A percentile compares a stretch with the other conserved stretches of the same genome.
Conservation (phyloP, 371 early-diverging fungal genomes). For the Choanephora cucurbitarum region DNA sequence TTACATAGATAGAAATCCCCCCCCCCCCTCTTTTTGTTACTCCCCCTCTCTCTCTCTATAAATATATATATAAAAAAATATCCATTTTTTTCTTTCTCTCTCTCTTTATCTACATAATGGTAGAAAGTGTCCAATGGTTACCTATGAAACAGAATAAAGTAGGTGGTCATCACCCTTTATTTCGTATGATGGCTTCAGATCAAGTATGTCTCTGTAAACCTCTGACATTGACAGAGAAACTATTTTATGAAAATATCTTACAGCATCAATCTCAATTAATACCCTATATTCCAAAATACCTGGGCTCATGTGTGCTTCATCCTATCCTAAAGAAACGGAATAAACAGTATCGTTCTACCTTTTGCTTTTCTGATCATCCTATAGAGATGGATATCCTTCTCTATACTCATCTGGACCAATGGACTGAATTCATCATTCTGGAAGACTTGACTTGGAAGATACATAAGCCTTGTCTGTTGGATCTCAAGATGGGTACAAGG, state of each 20-base stretch:
- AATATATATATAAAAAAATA: too few relatives aligned
- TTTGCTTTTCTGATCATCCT: constrained; percentile 5
- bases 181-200: constrained; percentile 11
- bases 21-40: neutral
- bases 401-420: neutral
- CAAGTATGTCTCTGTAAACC: constrained; percentile 32
- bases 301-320: constrained; percentile 9
- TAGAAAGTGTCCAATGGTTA: constrained; percentile 8
- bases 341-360: constrained; percentile 48
- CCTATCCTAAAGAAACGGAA: constrained; percentile 32
- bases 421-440: constrained; percentile 79
- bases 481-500: constrained; percentile 95
- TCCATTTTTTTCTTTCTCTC: neutral
- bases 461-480: constrained; percentile 86
- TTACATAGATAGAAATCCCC: constrained; percentile 5
- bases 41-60: neutral
- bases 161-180: constrained; percentile 37
- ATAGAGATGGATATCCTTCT: neutral
- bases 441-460: constrained; percentile 87
- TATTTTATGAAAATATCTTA: constrained; percentile 23
- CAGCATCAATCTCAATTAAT: constrained; percentile 12
- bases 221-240: constrained; percentile 26
- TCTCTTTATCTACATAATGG: neutral
- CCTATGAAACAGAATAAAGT: constrained; percentile 30
- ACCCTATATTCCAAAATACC: constrained; percentile 27